Base-by-base conservation (phyloP, 257 asterid species). In the Forsythia suspensa region DNA sequence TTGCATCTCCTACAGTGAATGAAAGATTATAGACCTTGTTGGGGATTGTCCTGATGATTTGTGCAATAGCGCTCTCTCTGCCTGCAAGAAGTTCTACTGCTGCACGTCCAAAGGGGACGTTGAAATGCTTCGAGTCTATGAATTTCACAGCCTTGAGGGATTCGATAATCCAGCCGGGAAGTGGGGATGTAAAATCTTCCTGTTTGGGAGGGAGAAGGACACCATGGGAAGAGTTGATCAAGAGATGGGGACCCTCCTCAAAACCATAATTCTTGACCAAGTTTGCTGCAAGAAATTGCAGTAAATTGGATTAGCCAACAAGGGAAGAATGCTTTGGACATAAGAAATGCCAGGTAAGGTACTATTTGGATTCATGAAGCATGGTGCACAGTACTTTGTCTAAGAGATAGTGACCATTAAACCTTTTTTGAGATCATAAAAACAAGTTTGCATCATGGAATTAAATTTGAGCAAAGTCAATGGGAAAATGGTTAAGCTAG, bases 111-210 rank as follows among this genome's bases (percentile, higher is more conserved):
- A 51, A 82, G 0, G 98, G 98, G 61, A 95, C 91, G 7, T 84
- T 88, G 92, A 95, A 95, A 84, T 95, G 90, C 16, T 55, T 73
- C 1, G 89, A 75, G 59, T 93, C 96, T 0, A 94, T 81, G 90
- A 91, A 94, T 69, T 92, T 92, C 3, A 92, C 91, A 6, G 97
- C 97, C 82, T 87, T 91, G 4, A 83, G 85, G 2, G 97, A 92
- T 68, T 91, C 98, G 44, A 94, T 88, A 52, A 92, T 90, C 98
- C 98, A 94, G 36, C 93, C 98, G 0, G 98, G 98, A 29, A 94
- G 93, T 0, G 98, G 97, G 69, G 97, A 92, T 78, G 89, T 87
- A 9, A 10, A n/a, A 81, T 94, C 98, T 68, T 88, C 74, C 65
- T 86, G 94, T 76, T 84, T 92, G 1, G 98, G 97, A 41, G 97